Evolutionary conservation across 305 asterid genomes (phyloP), one percentile per base, ranked within the genome.

Genomic region (Coffea humblotiana): DNA sequence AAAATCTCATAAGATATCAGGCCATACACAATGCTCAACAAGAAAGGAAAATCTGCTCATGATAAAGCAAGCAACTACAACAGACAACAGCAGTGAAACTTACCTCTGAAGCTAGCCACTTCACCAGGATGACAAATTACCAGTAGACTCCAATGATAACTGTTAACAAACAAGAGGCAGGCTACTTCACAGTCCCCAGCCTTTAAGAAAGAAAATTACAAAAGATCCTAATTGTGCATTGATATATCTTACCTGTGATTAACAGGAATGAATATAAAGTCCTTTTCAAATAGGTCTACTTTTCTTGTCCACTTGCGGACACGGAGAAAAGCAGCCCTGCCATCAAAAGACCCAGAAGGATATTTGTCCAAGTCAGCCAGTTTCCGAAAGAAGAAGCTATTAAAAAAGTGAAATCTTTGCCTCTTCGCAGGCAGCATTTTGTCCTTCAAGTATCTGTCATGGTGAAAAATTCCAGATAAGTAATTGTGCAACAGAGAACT

Each of bases 251-350:
- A 95, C 99, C 87, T 90, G 90, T 90, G 89, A 88, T 95, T 95
- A 87, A 95, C 95, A 12, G 99, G 99, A 87, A 95, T 90, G 85
- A 95, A 83, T 60, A 95, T 83, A 85, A 91, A 95, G 83, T 94
- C 98, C 90, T 95, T 95, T 43, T 92, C 96, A 77, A 95, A 94
- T 75, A 95, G 89, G 87, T 93, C 89, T 76, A 95, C 88, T 90
- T 93, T 96, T 88, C 98, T 94, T 72, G 99, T 96, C 99, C 99
- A 96, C 87, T 96, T 96, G 79, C 97, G 96, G 84, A 96, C 99
- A 82, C 97, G 98, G 78, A 86, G 90, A 86, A 96, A 96, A 81
- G 98, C 97, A 81, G 98, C 97, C 80, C 86, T 91, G 80, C 98
- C 97, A 79, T 94, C 98, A 83, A 89, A 88, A 79, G 95, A 91